Evolutionary conservation across 192 early-diverging fungal species (phyloP).

Genomic region (Coemansia sp.): DNA sequence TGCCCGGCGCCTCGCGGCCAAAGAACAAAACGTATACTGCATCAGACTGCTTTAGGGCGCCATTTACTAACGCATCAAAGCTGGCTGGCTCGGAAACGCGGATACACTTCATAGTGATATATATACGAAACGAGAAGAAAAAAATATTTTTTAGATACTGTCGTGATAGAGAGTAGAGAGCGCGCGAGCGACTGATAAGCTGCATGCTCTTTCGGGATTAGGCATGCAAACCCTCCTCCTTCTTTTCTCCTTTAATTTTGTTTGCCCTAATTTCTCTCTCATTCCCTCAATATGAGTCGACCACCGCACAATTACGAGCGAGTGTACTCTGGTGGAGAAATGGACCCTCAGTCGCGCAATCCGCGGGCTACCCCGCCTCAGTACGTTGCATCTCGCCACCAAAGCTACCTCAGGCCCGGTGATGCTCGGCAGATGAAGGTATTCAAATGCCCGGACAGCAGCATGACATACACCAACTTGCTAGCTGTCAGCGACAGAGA

Average conservation of each 20-base stretch:
- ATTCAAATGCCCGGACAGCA: constrained; percentile 51
- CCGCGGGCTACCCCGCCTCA: constrained; percentile 11
- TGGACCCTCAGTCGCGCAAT: constrained; percentile 42
- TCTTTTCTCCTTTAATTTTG: neutral
- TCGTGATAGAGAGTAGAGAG: neutral
- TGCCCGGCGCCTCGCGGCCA: constrained; percentile 38
- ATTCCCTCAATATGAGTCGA: constrained; percentile 27
- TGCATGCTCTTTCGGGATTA: neutral
- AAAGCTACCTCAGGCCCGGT: constrained; percentile 17
- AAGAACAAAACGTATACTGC: constrained; percentile 52
- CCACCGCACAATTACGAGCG: constrained; percentile 47
- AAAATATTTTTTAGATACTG: neutral
- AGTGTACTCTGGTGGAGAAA: constrained; percentile 39
- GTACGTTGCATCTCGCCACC: constrained; percentile 1
- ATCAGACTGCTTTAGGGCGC: constrained; percentile 12
- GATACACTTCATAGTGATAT: constrained; percentile 28
- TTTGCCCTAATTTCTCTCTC: neutral
- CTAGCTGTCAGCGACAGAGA: constrained; percentile 73
- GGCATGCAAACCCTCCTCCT: neutral
- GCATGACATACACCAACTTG: constrained; percentile 69
- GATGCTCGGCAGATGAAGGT: constrained; percentile 48
- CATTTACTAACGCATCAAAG: constrained; percentile 23
- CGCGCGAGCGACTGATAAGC: neutral
- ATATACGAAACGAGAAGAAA: neutral
- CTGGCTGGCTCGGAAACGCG: constrained; percentile 31